Evolutionary conservation across 345 rosid genomes (phyloP).

Genomic region (Salix viminalis): DNA sequence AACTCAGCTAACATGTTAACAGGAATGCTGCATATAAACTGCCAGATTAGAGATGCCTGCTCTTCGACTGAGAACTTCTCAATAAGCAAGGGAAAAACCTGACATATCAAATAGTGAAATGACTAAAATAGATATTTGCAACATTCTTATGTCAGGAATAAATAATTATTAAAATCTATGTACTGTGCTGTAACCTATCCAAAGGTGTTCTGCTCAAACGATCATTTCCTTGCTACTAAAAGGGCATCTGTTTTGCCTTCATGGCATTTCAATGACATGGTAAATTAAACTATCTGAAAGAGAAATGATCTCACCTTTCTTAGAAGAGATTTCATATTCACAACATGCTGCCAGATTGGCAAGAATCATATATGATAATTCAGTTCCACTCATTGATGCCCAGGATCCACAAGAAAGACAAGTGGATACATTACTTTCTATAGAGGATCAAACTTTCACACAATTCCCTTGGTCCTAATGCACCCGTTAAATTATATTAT

Average conservation of each 20-base stretch:
- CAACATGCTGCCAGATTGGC: too few species aligned
- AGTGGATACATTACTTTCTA: too few species aligned
- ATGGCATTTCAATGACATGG: neutral
- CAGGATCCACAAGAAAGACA: too few species aligned
- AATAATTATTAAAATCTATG: too few species aligned
- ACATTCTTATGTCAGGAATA: too few species aligned
- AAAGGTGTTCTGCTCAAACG: neutral
- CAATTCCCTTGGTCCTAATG: too few species aligned
- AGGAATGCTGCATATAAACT: constrained; percentile 67
- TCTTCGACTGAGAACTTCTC: constrained; percentile 60
- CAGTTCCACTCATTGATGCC: too few species aligned
- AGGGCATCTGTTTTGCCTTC: neutral
- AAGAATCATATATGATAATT: too few species aligned
- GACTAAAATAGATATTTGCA: constrained; percentile 5
- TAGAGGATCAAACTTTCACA: too few species aligned
- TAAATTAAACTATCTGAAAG: neutral
- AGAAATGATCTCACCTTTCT: neutral
- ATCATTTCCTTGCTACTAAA: neutral
- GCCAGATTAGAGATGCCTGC: constrained; percentile 65
- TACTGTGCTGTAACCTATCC: neutral
- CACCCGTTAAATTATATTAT: too few species aligned
- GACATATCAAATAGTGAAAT: constrained; percentile 17
- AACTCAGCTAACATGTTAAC: constrained; percentile 58
- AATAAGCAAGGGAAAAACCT: constrained; percentile 64
- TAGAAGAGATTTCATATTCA: neutral